phyloP scores from a whole-genome alignment of 164 flowering plant genomes.

The Vitis rotundifolia region DNA sequence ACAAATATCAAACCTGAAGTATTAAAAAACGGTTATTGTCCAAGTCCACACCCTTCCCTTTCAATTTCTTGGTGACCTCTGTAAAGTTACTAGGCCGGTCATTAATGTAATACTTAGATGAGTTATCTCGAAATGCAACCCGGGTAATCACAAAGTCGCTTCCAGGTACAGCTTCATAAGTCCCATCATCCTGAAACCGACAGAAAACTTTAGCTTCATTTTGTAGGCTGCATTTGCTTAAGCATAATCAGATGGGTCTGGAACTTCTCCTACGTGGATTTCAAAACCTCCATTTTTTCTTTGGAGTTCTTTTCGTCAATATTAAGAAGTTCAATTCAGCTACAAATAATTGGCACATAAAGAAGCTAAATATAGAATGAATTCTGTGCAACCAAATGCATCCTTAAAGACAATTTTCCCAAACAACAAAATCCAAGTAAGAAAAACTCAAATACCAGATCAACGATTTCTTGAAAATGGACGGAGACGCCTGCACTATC shows the following conservation, averaged over 20 bases:
- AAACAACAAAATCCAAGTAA: not conserved
- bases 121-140: conserved; percentile 84
- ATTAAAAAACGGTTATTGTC: conserved; percentile 96
- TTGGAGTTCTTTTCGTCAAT: not conserved
- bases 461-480: conserved; percentile 90
- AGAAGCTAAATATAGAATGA: not conserved
- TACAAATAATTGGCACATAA: not conserved
- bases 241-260: too few relatives aligned
- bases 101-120: conserved; percentile 91
- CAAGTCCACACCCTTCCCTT: conserved; percentile 93
- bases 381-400: not conserved
- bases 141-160: conserved; percentile 86
- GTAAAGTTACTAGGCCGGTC: conserved; percentile 80
- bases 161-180: conserved; percentile 77
- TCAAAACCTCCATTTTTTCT: too few relatives aligned
- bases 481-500: conserved; percentile 96
- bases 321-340: not conserved
- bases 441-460: conserved; percentile 54
- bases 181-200: conserved; percentile 69
- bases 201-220: not conserved
- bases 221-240: too few relatives aligned
- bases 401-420: not conserved
- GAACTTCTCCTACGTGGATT: too few relatives aligned
- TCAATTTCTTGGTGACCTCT: conserved; percentile 84
- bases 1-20: conserved; percentile 65